phyloP scores from a whole-genome alignment of 768 basidiomycete genomes.

The Auricularia auricula-judae region DNA sequence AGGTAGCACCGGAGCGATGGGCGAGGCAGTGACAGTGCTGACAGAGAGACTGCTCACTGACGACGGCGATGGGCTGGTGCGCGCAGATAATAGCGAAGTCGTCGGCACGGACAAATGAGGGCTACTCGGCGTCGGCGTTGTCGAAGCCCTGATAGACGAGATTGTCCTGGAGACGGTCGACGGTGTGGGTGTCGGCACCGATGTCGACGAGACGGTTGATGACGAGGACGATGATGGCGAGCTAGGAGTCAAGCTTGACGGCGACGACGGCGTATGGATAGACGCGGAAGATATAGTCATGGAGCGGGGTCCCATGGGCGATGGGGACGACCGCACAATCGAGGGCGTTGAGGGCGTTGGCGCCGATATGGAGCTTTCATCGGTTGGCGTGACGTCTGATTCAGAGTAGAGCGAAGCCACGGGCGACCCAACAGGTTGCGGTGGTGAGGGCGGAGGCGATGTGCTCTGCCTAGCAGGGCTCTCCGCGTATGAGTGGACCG shows the following conservation, averaged over 20 bases:
- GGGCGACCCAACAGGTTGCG: neutral
- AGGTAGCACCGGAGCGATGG: constrained; percentile 8
- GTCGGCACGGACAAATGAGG: neutral
- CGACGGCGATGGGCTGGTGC: neutral
- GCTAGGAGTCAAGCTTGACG: neutral
- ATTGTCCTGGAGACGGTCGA: constrained; percentile 26
- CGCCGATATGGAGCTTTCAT: neutral
- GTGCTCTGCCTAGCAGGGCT: neutral
- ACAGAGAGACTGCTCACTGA: neutral
- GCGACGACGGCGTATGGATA: neutral
- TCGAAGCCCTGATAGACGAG: constrained; percentile 26
- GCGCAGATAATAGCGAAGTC: neutral
- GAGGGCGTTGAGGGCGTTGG: neutral
- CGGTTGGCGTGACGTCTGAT: neutral
- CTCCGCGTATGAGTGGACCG: constrained; percentile 5
- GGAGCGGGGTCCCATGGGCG: neutral
- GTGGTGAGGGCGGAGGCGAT: neutral
- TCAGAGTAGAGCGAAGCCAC: constrained; percentile 3
- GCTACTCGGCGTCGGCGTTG: neutral
- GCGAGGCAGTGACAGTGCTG: neutral
- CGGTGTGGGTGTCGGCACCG: constrained; percentile 16
- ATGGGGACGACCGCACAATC: neutral
- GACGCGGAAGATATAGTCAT: neutral
- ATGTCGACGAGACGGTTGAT: constrained; percentile 7
- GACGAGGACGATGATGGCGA: neutral